These are phyloP conservation scores for Macrolepiota fuliginosa DNA, from an alignment of 768 basidiomycete species.

Conservation along the genomic window DNA sequence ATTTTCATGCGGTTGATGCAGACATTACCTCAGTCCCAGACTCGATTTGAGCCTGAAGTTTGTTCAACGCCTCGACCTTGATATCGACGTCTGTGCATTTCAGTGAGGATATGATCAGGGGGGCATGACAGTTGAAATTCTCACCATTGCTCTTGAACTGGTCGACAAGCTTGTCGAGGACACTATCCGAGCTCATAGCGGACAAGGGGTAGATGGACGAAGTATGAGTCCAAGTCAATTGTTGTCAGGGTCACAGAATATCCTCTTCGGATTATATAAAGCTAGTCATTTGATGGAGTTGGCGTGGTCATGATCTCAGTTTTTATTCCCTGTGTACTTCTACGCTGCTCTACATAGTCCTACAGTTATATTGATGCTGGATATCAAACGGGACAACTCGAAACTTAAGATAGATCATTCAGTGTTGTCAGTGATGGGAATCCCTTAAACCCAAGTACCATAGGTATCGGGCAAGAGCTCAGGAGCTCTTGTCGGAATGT, in stretches of 20 bases:
- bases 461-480: neutral
- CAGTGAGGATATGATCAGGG: neutral
- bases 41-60: slow-evolving; percentile 76
- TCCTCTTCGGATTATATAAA: slow-evolving; percentile 14
- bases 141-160: slow-evolving; percentile 68
- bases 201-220: slow-evolving; percentile 12
- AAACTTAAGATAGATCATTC: neutral
- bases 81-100: slow-evolving; percentile 59
- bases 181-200: slow-evolving; percentile 50
- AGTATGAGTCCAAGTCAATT: slow-evolving; percentile 1
- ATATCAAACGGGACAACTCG: neutral
- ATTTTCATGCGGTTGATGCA: neutral
- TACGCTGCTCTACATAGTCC: neutral
- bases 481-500: slow-evolving; percentile 72
- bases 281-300: slow-evolving; percentile 5
- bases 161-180: slow-evolving; percentile 57
- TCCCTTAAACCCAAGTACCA: neutral
- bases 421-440: neutral
- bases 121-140: slow-evolving; percentile 14
- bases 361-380: no score
- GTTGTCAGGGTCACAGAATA: slow-evolving; percentile 8
- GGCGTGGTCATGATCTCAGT: neutral
- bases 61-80: slow-evolving; percentile 77
- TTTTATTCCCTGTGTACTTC: neutral
- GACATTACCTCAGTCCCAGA: slow-evolving; percentile 59